Evolutionary conservation across 208 protist genomes (phyloP).

Genomic region (Wallacemonas sp.): DNA sequence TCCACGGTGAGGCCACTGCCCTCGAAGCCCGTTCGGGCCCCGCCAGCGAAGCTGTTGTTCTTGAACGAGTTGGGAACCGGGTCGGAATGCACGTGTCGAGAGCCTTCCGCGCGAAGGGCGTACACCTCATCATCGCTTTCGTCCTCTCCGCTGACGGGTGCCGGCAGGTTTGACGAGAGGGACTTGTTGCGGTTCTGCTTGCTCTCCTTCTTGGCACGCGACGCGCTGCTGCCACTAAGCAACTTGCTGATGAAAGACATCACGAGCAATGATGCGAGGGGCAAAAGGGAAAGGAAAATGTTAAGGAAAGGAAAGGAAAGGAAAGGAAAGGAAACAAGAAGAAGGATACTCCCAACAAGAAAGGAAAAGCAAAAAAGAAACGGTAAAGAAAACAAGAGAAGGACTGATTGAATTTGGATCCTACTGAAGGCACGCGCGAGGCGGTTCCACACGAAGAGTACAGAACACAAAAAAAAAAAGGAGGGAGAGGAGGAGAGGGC

Average conservation of each 20-base stretch:
- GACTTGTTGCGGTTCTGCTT: background rate
- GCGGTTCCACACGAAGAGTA: no score
- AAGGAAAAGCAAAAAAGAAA: constrained; percentile 16
- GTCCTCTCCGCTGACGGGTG: background rate
- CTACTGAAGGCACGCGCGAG: no score
- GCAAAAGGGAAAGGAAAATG: background rate
- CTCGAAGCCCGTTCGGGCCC: background rate
- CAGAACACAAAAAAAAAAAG: no score
- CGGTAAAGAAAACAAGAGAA: no score
- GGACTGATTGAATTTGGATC: no score
- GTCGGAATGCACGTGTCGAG: constrained; percentile 37
- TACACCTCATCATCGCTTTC: constrained; percentile 20
- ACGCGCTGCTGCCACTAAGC: background rate
- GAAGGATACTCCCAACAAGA: constrained; percentile 13
- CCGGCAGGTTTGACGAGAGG: background rate
- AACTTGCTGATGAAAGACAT: constrained; percentile 17
- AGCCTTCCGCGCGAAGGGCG: constrained; percentile 13
- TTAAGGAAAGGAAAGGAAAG: background rate
- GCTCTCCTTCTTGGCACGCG: background rate
- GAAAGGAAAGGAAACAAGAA: constrained; percentile 10
- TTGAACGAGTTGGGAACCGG: constrained; percentile 47
- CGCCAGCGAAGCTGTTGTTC: constrained; percentile 2
- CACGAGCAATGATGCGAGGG: background rate
- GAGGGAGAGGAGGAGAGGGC: no score
- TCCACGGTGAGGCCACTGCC: constrained; percentile 7